Evolutionary conservation across 441 rosid genomes (phyloP), one percentile per base, ranked within the genome.

Genomic region (Gossypium laxum): DNA sequence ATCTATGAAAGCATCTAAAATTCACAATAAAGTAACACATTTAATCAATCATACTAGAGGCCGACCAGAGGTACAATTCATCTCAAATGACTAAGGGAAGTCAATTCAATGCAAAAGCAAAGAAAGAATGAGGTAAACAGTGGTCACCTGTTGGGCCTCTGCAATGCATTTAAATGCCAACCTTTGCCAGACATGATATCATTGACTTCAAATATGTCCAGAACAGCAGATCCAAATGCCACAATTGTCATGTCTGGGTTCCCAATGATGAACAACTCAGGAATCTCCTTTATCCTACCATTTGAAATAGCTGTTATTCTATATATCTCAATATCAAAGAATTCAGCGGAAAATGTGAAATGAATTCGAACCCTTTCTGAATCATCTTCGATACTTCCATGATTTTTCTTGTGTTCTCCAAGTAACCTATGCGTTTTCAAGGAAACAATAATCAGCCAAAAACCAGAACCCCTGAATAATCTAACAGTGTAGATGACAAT

Each of bases 121-220:
- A 32, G 14, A 55, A 65, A 57, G 43, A 57, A 47, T 26, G 17
- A 8, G 32, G 24, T 17, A 47, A 28, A 8, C 7, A 52, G 22
- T 6, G 2, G 50, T 70, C 79, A 92, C 98, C 97, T 88, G 81
- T 94, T 89, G 51, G 99, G 99, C 85, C 95, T 88, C 83, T 92
- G 97, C 71, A 92, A 76, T 0, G 98, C 96, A 77, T 91, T 95
- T 79, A 92, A 78, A 85, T 92, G 98, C 99, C 98, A 92, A 76
- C 99, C 95, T 85, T 87, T 95, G 58, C 86, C 81, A 43, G 94
- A 78, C 90, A 95, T 81, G 76, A 85, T 78, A 83, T 95, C 98
- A 60, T 94, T 91, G 61, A 95, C 99, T 82, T 95, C 98, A 72
- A 91, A 95, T 74, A 92, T 89, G 80, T 92, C 96, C 12, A 91